Evolutionary conservation across 768 basidiomycete genomes (phyloP).

Genomic region (Tricholoma furcatifolium): DNA sequence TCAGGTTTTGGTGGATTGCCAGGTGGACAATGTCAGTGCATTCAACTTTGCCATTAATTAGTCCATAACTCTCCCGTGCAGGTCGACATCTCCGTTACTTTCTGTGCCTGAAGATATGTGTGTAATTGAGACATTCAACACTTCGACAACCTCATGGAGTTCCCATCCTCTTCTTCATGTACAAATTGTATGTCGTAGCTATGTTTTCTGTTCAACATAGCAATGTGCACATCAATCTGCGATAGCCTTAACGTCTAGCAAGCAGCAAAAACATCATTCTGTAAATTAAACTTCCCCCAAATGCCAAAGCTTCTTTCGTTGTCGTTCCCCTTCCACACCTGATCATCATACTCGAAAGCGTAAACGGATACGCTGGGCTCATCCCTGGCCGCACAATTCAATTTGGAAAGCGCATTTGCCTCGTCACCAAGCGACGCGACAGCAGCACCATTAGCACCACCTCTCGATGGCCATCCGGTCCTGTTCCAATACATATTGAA

Average conservation of each 20-base stretch:
- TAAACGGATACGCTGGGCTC: constrained; percentile 31
- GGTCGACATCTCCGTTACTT: no score
- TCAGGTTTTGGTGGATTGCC: no score
- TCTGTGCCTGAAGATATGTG: no score
- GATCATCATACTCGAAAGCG: constrained; percentile 39
- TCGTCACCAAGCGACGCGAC: constrained; percentile 31
- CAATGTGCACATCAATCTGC: no score
- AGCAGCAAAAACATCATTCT: constrained; percentile 21
- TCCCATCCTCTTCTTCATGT: no score
- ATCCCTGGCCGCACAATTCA: constrained; percentile 34
- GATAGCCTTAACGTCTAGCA: constrained; percentile 9
- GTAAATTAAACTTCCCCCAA: constrained; percentile 29
- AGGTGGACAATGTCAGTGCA: no score
- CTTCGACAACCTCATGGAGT: no score
- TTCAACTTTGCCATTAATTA: no score
- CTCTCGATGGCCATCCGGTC: constrained; percentile 42
- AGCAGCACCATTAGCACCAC: constrained; percentile 25
- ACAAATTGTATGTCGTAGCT: no score
- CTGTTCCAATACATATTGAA: constrained; percentile 9
- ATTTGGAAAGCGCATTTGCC: constrained; percentile 28
- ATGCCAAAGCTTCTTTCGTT: constrained; percentile 41
- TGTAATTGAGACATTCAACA: no score
- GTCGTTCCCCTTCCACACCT: constrained; percentile 35
- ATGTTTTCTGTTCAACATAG: no score
- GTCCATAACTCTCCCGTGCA: no score